Percentiles rank a stretch among this genome's conserved stretches.
phyloP scores from a whole-genome alignment of 805 yeast species.

The Candida suzukii region DNA sequence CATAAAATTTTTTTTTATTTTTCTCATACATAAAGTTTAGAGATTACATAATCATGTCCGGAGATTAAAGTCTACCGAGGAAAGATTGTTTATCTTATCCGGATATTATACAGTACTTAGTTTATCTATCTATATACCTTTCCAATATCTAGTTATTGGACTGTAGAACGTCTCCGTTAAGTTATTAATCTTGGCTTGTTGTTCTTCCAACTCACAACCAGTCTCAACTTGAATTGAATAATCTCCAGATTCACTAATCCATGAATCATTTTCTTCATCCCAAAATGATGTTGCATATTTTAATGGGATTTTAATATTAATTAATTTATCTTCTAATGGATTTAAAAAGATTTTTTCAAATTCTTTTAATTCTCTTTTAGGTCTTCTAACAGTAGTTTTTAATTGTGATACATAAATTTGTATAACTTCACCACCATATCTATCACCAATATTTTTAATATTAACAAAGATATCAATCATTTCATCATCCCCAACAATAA shows the following conservation, averaged over 20 bases:
- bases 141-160: no score
- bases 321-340: constrained; percentile 37
- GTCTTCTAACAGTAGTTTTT: constrained; percentile 34
- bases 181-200: constrained; percentile 12
- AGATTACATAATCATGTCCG: no score
- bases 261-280: constrained; percentile 38
- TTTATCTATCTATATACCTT: no score
- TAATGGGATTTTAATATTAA: constrained; percentile 30
- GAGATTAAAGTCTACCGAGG: no score
- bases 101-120: no score
- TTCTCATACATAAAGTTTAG: no score
- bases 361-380: constrained; percentile 56
- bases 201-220: no score
- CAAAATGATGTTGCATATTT: constrained; percentile 50
- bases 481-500: constrained; percentile 18
- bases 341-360: no score
- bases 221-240: constrained; percentile 45
- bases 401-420: constrained; percentile 46
- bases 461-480: constrained; percentile 30
- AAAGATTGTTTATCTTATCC: no score
- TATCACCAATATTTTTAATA: constrained; percentile 41
- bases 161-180: no score
- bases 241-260: no score
- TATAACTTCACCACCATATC: constrained; percentile 46
- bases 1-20: no score